Evolutionary conservation across 495 filamentous ascomycete species (phyloP).

Genomic region (Lasiosphaeris hirsuta): DNA sequence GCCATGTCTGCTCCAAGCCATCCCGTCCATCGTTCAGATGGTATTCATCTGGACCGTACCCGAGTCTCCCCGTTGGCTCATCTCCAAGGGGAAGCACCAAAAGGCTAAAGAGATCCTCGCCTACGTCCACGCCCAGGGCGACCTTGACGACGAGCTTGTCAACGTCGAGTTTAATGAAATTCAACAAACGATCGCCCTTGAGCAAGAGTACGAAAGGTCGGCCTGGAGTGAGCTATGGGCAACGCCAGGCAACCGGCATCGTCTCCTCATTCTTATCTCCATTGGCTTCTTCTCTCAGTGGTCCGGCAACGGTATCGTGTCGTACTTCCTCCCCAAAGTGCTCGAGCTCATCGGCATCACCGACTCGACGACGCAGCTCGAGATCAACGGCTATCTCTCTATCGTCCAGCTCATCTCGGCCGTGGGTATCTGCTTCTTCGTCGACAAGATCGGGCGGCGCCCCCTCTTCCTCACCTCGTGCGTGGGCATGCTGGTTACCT

Average conservation of each 20-base stretch:
- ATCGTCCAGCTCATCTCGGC: conserved; percentile 39
- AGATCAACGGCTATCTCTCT: conserved; percentile 41
- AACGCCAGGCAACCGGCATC: conserved; percentile 24
- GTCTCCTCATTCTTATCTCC: conserved; percentile 24
- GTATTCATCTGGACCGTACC: conserved; percentile 35
- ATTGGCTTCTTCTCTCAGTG: conserved; percentile 35
- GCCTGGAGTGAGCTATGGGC: conserved; percentile 19
- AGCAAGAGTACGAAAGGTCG: conserved; percentile 21
- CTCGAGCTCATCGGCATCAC: conserved; percentile 39
- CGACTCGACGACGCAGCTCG: conserved; percentile 31
- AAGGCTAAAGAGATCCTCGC: conserved; percentile 24
- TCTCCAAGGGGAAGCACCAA: conserved; percentile 20
- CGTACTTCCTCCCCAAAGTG: conserved; percentile 34
- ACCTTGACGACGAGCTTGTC: conserved; percentile 18
- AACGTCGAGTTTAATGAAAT: conserved; percentile 26
- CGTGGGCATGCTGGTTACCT: conserved; percentile 51
- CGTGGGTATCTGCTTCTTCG: conserved; percentile 36
- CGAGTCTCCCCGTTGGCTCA: conserved; percentile 37
- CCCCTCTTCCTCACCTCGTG: conserved; percentile 47
- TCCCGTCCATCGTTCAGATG: conserved; percentile 49
- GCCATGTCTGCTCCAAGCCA: conserved; percentile 30
- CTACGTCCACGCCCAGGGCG: conserved; percentile 43
- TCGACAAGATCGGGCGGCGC: conserved; percentile 47
- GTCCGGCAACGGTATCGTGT: conserved; percentile 32
- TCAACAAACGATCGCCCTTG: conserved; percentile 19